Conservation (phyloP, 495 filamentous ascomycete genomes). For the Talaromyces liani region DNA sequence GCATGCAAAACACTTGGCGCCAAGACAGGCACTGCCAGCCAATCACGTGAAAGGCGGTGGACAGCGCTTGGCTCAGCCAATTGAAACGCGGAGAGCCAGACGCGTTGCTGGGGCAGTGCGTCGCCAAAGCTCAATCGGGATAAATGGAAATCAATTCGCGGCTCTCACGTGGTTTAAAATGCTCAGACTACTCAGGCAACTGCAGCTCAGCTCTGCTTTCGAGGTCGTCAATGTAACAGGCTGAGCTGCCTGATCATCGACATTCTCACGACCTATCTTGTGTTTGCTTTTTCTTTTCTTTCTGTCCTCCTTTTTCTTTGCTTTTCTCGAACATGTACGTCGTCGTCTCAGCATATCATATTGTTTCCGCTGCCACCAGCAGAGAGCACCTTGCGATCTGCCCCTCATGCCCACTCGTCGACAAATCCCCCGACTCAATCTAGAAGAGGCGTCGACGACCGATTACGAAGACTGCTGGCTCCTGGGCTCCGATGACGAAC, state of each 20-base stretch:
- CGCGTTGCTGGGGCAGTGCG: neutral
- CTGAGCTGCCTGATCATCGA: neutral
- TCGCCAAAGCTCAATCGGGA: conserved; percentile 1
- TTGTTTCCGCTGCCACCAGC: neutral
- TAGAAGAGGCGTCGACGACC: conserved; percentile 34
- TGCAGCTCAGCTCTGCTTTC: neutral
- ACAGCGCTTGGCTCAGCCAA: neutral
- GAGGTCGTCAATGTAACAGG: neutral
- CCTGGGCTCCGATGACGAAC: conserved; percentile 53
- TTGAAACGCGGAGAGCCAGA: neutral
- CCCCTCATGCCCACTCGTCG: conserved; percentile 31
- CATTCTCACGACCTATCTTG: neutral
- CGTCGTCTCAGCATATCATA: neutral
- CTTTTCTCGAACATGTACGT: neutral
- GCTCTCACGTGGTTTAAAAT: neutral
- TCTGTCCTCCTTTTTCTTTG: neutral
- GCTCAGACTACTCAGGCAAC: neutral
- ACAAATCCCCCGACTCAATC: conserved; percentile 30
- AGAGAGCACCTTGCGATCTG: conserved; percentile 6
- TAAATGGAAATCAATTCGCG: neutral
- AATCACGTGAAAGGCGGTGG: neutral
- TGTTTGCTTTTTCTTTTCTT: neutral
- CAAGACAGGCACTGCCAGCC: neutral
- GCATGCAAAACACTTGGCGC: neutral
- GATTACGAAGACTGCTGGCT: conserved; percentile 34